phyloP scores from a whole-genome alignment of 805 yeast genomes.

The Metschnikowia rubicola region DNA sequence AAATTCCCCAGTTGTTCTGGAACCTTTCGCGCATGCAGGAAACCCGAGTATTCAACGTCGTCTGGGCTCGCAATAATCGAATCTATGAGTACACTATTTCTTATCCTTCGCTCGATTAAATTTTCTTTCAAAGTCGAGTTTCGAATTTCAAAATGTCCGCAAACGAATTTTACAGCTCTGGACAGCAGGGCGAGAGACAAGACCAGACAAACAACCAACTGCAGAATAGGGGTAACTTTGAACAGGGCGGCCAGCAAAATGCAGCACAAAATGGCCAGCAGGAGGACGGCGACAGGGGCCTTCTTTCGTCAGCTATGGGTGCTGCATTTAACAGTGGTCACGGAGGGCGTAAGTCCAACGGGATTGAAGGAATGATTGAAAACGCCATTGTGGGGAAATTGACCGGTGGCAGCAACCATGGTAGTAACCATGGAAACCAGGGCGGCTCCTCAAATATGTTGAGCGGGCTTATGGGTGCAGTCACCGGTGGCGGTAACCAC shows the following conservation, averaged over 20 bases:
- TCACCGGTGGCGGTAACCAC: constrained; percentile 6
- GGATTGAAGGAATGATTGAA: constrained; percentile 18
- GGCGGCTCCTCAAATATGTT: constrained; percentile 12
- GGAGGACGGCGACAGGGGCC: constrained; percentile 23
- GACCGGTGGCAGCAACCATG: constrained; percentile 25
- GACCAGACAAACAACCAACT: constrained; percentile 5
- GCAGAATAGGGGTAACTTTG: not conserved
- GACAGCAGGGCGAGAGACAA: constrained; percentile 23
- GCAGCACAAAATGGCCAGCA: constrained; percentile 9
- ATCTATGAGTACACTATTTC: too few species aligned
- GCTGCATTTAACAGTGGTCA: constrained; percentile 34
- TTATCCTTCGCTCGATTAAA: too few species aligned
- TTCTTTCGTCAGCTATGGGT: constrained; percentile 24
- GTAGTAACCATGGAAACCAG: constrained; percentile 5
- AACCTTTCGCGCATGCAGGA: too few species aligned
- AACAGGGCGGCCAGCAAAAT: not conserved
- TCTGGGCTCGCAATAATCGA: too few species aligned
- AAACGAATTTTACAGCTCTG: constrained; percentile 51
- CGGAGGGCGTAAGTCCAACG: constrained; percentile 16
- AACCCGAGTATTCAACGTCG: too few species aligned
- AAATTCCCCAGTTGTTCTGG: too few species aligned
- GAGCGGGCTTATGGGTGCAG: constrained; percentile 14
- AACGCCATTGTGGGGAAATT: constrained; percentile 13
- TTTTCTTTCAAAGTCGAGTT: too few species aligned
- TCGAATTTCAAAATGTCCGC: constrained; percentile 42